phyloP scores from a whole-genome alignment of 2,329 filamentous ascomycete genomes.

The Trichoderma sp. region DNA sequence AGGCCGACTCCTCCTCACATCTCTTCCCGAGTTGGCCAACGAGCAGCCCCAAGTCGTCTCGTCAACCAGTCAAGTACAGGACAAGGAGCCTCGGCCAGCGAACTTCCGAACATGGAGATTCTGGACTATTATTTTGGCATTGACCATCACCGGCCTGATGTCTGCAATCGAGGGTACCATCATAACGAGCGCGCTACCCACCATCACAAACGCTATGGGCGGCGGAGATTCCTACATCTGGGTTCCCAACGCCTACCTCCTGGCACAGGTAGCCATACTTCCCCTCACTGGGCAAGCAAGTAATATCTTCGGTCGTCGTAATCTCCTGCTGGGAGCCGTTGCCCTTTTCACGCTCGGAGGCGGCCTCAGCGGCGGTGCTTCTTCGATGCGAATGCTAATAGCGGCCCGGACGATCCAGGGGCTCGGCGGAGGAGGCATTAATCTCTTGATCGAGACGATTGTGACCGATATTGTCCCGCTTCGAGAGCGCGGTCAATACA shows the following conservation, averaged over 20 bases:
- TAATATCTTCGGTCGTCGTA: slow-evolving; percentile 54
- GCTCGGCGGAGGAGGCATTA: slow-evolving; percentile 41
- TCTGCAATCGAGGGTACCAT: slow-evolving; percentile 53
- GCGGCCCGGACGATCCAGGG: slow-evolving; percentile 53
- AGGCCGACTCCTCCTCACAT: neutral
- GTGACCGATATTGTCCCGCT: slow-evolving; percentile 52
- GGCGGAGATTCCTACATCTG: slow-evolving; percentile 14
- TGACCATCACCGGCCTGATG: slow-evolving; percentile 38
- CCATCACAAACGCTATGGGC: slow-evolving; percentile 29
- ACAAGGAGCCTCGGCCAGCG: neutral
- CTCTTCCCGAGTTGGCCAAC: neutral
- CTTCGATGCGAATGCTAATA: slow-evolving; percentile 50
- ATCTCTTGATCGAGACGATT: slow-evolving; percentile 37
- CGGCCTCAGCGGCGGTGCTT: slow-evolving; percentile 52
- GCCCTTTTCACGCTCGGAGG: slow-evolving; percentile 55
- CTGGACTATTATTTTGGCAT: slow-evolving; percentile 27
- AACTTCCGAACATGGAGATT: neutral
- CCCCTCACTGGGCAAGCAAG: slow-evolving; percentile 48
- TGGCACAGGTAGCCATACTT: slow-evolving; percentile 29
- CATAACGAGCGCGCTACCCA: slow-evolving; percentile 59
- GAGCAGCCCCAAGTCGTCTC: neutral
- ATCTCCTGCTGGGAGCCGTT: slow-evolving; percentile 43
- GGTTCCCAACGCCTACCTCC: slow-evolving; percentile 17
- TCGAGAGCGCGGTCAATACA: slow-evolving; percentile 47
- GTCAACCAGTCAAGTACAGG: neutral